phyloP scores from a whole-genome alignment of 1,284 basidiomycete genomes.

The Gymnopus androsaceus region DNA sequence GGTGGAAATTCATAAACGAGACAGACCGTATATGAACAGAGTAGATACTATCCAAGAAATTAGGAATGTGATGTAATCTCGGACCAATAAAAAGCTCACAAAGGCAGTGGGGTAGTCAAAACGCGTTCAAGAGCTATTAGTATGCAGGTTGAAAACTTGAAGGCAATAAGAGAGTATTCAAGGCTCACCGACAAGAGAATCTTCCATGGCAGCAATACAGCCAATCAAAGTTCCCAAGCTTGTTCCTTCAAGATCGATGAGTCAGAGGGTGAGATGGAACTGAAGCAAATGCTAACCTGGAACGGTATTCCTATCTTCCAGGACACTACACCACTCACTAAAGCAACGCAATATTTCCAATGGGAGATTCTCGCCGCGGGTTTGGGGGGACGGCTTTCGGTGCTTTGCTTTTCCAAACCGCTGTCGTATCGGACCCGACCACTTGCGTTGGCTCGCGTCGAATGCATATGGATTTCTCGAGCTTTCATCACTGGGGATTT shows the following conservation, averaged over 20 bases:
- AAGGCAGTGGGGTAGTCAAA: constrained; percentile 63
- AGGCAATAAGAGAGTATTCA: background rate
- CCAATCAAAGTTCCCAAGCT: constrained; percentile 54
- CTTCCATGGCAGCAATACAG: constrained; percentile 52
- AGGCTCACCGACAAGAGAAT: constrained; percentile 49
- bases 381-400: background rate
- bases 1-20: background rate
- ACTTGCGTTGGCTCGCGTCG: constrained; percentile 15
- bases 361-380: constrained; percentile 44
- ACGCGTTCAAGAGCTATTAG: constrained; percentile 32
- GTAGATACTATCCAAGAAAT: too few relatives aligned
- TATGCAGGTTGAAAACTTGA: background rate
- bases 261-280: background rate
- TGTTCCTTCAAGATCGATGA: constrained; percentile 35
- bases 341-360: constrained; percentile 54
- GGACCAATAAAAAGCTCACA: too few relatives aligned
- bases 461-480: constrained; percentile 9
- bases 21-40: constrained; percentile 54
- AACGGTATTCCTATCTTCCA: constrained; percentile 57
- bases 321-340: constrained; percentile 57
- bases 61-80: too few relatives aligned
- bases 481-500: background rate
- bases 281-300: constrained; percentile 40
- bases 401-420: constrained; percentile 12
- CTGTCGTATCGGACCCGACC: constrained; percentile 13